These are phyloP conservation scores for Alternaria solani DNA, from an alignment of 2,329 filamentous ascomycete genomes.

Conservation along the genomic window DNA sequence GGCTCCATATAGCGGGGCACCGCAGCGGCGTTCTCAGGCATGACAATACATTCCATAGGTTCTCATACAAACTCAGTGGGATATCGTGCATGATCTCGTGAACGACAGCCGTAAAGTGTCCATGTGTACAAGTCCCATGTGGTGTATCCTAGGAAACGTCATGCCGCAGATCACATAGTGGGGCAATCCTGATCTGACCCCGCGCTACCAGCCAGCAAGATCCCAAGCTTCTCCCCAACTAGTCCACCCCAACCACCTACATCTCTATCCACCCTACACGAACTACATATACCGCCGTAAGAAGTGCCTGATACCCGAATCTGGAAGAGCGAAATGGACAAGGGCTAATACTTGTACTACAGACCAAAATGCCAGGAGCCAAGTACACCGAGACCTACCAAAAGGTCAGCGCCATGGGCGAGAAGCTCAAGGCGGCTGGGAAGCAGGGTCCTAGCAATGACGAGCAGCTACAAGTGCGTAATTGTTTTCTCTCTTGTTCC, in stretches of 20 bases:
- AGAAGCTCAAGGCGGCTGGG: slow-evolving; percentile 39
- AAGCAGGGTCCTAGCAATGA: slow-evolving; percentile 42
- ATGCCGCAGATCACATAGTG: slow-evolving; percentile 11
- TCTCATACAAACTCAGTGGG: not conserved
- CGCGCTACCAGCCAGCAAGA: slow-evolving; percentile 9
- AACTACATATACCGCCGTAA: slow-evolving; percentile 1
- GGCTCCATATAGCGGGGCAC: not conserved
- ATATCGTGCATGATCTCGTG: not conserved
- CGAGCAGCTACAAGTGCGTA: slow-evolving; percentile 61
- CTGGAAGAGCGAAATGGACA: not conserved
- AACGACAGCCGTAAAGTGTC: not conserved
- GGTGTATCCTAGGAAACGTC: slow-evolving; percentile 8
- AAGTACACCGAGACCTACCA: slow-evolving; percentile 44
- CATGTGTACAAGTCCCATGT: not conserved
- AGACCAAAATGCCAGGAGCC: slow-evolving; percentile 38
- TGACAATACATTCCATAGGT: not conserved
- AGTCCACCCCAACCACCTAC: not conserved
- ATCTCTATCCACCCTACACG: not conserved
- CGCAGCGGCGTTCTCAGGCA: not conserved
- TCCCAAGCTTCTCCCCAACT: not conserved
- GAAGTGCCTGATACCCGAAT: not conserved
- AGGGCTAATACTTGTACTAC: not conserved
- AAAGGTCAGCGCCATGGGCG: slow-evolving; percentile 42
- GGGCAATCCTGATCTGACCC: slow-evolving; percentile 19
- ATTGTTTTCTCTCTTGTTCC: not conserved